Conservation (phyloP, 768 basidiomycete species). For the Royoungia palumana region DNA sequence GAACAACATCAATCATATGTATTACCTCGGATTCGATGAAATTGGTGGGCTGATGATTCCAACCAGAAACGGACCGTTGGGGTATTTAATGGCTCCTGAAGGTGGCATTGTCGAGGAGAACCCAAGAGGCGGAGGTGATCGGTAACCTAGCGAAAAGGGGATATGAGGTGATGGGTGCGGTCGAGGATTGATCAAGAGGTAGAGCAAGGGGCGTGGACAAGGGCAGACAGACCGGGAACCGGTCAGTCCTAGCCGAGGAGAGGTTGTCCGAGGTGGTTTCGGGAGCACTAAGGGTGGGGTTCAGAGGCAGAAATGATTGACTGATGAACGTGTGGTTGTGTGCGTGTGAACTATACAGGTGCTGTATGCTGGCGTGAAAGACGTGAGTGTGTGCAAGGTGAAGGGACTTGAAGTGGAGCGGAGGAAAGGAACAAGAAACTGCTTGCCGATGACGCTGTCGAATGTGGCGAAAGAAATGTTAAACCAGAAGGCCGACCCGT, state of each 20-base stretch:
- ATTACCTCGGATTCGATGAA: slow-evolving; percentile 12
- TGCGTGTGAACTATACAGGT: slow-evolving; percentile 27
- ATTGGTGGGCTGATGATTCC: not conserved
- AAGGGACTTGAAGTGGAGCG: slow-evolving; percentile 8
- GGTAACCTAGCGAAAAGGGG: not conserved
- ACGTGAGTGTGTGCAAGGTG: slow-evolving; percentile 20
- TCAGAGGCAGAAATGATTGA: slow-evolving; percentile 20
- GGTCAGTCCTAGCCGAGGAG: slow-evolving; percentile 6
- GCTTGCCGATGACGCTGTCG: slow-evolving; percentile 10
- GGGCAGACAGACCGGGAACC: slow-evolving; percentile 14
- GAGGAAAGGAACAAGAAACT: slow-evolving; percentile 11
- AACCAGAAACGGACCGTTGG: not conserved
- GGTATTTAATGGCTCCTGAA: not conserved
- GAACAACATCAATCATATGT: not conserved
- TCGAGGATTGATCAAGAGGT: slow-evolving; percentile 5
- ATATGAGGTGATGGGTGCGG: slow-evolving; percentile 1
- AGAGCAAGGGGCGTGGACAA: slow-evolving; percentile 16
- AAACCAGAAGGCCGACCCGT: not conserved
- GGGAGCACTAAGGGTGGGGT: slow-evolving; percentile 8
- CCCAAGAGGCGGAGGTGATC: not conserved
- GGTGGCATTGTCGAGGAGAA: slow-evolving; percentile 4
- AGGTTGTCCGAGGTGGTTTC: slow-evolving; percentile 5
- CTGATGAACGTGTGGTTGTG: slow-evolving; percentile 26
- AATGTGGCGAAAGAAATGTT: slow-evolving; percentile 2
- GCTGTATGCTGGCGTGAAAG: slow-evolving; percentile 21